Conservation (phyloP, 2,329 filamentous ascomycete species). For the Hymenoscyphus linearis region DNA sequence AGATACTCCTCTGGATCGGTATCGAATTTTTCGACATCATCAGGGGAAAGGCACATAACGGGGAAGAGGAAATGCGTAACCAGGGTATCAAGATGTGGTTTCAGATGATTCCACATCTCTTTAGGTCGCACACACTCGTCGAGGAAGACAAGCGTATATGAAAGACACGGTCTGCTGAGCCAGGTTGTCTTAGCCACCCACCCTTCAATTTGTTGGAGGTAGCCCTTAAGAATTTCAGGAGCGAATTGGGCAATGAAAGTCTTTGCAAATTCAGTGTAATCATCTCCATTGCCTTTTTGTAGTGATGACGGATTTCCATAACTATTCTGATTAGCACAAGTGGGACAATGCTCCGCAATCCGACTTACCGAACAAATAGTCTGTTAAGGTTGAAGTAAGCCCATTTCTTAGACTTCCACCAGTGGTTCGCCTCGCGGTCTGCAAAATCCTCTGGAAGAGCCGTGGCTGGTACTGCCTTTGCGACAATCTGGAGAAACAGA, state of each 20-base stretch:
- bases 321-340: slow-evolving; percentile 41
- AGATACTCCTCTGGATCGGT: slow-evolving; percentile 95
- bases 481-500: slow-evolving; percentile 84
- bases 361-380: slow-evolving; percentile 75
- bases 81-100: slow-evolving; percentile 87
- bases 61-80: slow-evolving; percentile 95
- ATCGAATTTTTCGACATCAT: slow-evolving; percentile 90
- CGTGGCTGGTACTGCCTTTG: slow-evolving; percentile 73
- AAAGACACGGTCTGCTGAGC: slow-evolving; percentile 90
- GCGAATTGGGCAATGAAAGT: slow-evolving; percentile 87
- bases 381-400: slow-evolving; percentile 96
- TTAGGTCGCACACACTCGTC: slow-evolving; percentile 98
- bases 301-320: slow-evolving; percentile 83
- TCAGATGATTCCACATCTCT: slow-evolving; percentile 91
- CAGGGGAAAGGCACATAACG: slow-evolving; percentile 83
- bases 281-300: slow-evolving; percentile 67
- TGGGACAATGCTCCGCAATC: not conserved
- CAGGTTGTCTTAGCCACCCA: slow-evolving; percentile 94
- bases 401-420: slow-evolving; percentile 99
- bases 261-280: slow-evolving; percentile 79
- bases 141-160: slow-evolving; percentile 89
- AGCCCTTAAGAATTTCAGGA: slow-evolving; percentile 92
- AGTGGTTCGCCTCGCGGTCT: slow-evolving; percentile 89
- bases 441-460: slow-evolving; percentile 74
- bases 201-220: slow-evolving; percentile 90